A percentile compares a stretch with the other conserved stretches of the same genome.
Evolutionary conservation across 352 stramenopile genomes (phyloP).

Genomic region (Aphanomyces cochlioides): DNA sequence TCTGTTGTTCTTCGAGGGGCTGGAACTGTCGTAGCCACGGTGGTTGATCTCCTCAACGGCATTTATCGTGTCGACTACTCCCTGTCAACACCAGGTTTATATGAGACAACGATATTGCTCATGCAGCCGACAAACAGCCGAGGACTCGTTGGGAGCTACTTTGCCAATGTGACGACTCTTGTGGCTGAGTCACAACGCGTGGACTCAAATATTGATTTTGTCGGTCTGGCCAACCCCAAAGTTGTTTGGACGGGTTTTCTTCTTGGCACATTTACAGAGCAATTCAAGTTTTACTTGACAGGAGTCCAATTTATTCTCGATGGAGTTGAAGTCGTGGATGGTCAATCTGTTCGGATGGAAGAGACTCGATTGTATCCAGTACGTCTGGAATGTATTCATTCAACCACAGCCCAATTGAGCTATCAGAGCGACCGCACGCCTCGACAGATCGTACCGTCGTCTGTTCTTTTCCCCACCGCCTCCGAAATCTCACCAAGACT

Average conservation of each 20-base stretch:
- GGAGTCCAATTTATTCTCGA: conserved; percentile 5
- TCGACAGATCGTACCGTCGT: conserved; percentile 32
- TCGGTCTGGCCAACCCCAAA: conserved; percentile 7
- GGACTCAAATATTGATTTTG: background rate
- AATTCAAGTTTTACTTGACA: background rate
- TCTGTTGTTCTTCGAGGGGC: conserved; percentile 39
- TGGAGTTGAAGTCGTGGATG: background rate
- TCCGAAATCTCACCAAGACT: conserved; percentile 37
- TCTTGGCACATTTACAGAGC: conserved; percentile 15
- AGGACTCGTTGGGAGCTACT: conserved; percentile 45
- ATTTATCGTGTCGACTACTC: conserved; percentile 45
- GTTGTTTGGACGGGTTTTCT: conserved; percentile 28
- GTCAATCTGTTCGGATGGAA: conserved; percentile 33
- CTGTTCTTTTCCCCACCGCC: conserved; percentile 32
- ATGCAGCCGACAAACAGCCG: conserved; percentile 12
- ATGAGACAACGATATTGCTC: conserved; percentile 52
- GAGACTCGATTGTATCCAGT: conserved; percentile 40
- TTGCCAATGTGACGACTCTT: conserved; percentile 8
- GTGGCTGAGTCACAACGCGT: background rate
- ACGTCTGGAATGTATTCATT: conserved; percentile 37
- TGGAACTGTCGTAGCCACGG: conserved; percentile 32
- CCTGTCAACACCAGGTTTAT: conserved; percentile 36
- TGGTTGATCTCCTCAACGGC: conserved; percentile 42
- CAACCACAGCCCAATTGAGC: conserved; percentile 32
- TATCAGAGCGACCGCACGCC: conserved; percentile 39